Evolutionary conservation across 2,329 filamentous ascomycete species (phyloP).

Genomic region (Stachybotrys chlorohalonatus): DNA sequence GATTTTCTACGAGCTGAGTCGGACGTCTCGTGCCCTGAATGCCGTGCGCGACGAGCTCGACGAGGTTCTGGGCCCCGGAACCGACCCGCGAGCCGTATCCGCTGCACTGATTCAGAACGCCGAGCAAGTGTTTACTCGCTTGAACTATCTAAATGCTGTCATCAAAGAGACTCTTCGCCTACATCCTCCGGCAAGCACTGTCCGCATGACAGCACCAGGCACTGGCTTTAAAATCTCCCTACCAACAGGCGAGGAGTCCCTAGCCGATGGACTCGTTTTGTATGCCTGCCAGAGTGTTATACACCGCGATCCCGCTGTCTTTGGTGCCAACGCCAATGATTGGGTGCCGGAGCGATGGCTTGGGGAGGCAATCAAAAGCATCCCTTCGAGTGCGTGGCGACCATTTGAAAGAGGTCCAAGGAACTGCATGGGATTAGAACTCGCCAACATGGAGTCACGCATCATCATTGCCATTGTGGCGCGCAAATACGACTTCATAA

Average conservation of each 20-base stretch:
- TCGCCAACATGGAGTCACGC: neutral
- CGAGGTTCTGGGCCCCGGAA: slow-evolving; percentile 20
- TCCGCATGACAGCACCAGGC: slow-evolving; percentile 14
- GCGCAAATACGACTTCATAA: neutral
- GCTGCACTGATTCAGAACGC: slow-evolving; percentile 7
- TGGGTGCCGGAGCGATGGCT: slow-evolving; percentile 32
- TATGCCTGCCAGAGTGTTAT: slow-evolving; percentile 23
- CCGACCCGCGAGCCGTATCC: slow-evolving; percentile 6
- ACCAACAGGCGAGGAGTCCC: slow-evolving; percentile 5
- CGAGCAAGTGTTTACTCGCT: slow-evolving; percentile 19
- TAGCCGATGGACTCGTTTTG: slow-evolving; percentile 24
- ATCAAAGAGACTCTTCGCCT: slow-evolving; percentile 28
- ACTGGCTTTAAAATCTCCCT: slow-evolving; percentile 5
- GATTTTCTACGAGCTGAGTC: slow-evolving; percentile 25
- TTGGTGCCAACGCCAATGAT: slow-evolving; percentile 21
- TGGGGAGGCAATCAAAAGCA: neutral
- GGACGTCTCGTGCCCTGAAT: slow-evolving; percentile 15
- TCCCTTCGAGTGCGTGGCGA: neutral
- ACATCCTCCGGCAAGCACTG: slow-evolving; percentile 18
- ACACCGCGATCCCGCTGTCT: slow-evolving; percentile 24
- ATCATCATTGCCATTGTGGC: neutral
- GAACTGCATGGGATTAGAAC: neutral
- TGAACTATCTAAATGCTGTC: slow-evolving; percentile 25
- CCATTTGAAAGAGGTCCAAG: neutral
- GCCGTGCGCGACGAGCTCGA: slow-evolving; percentile 25